Percentiles rank a stretch among this genome's conserved stretches.
These are phyloP conservation scores for Trifolium subterraneum DNA, from an alignment of 306 rosid species.

Conservation along the genomic window DNA sequence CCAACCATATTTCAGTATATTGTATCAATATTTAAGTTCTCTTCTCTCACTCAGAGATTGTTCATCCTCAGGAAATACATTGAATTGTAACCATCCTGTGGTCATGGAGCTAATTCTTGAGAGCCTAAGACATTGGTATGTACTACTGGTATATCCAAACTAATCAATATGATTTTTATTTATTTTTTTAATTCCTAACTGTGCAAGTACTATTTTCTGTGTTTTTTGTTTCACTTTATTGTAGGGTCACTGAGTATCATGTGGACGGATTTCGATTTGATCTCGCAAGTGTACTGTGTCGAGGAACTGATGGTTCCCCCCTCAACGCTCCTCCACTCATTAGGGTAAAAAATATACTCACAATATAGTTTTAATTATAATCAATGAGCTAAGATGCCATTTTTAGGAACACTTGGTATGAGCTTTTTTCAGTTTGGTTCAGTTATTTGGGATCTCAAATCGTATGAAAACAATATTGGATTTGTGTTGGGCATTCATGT, in stretches of 20 bases:
- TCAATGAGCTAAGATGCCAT: neutral
- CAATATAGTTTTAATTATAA: conserved; percentile 1
- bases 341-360: conserved; percentile 60
- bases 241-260: conserved; percentile 91
- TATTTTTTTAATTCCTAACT: conserved; percentile 12
- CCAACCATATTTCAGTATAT: conserved; percentile 26
- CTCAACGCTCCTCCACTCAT: conserved; percentile 79
- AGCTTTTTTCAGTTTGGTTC: conserved; percentile 14
- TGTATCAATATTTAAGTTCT: conserved; percentile 37
- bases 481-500: conserved; percentile 4
- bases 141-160: conserved; percentile 2
- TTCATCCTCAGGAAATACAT: conserved; percentile 80
- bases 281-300: conserved; percentile 91
- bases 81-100: conserved; percentile 92
- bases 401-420: conserved; percentile 26
- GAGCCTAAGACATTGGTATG: conserved; percentile 97
- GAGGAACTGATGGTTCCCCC: conserved; percentile 86
- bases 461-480: neutral
- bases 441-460: conserved; percentile 27
- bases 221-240: conserved; percentile 39
- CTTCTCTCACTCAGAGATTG: conserved; percentile 36
- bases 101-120: conserved; percentile 93
- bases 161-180: conserved; percentile 18
- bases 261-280: conserved; percentile 98
- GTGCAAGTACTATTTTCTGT: conserved; percentile 19